Evolutionary conservation across 352 stramenopile genomes (phyloP).

Genomic region (Phytophthora citrophthora): DNA sequence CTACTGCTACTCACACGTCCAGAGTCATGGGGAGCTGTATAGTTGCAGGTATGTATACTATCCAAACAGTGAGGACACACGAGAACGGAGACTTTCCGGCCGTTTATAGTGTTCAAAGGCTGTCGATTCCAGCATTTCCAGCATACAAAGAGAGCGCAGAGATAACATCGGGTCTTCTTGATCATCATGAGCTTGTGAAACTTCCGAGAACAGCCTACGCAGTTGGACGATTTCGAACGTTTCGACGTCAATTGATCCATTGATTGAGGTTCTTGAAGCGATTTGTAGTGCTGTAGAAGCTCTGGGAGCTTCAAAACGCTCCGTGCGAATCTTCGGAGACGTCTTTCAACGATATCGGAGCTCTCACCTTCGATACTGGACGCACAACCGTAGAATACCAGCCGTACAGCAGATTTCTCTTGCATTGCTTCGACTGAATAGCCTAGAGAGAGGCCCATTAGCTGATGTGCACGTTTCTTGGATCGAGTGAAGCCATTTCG

Average conservation of each 20-base stretch:
- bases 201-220: conserved; percentile 54
- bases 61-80: conserved; percentile 54
- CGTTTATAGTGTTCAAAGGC: conserved; percentile 33
- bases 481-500: conserved; percentile 15
- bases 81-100: conserved; percentile 36
- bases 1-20: conserved; percentile 17
- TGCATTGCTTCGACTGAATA: conserved; percentile 15
- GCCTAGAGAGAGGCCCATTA: conserved; percentile 17
- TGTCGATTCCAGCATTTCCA: conserved; percentile 36
- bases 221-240: conserved; percentile 18
- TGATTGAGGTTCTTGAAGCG: conserved; percentile 6
- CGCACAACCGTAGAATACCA: conserved; percentile 24
- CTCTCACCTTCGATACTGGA: background rate
- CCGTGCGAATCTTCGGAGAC: conserved; percentile 20
- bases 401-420: conserved; percentile 15
- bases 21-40: conserved; percentile 22
- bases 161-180: conserved; percentile 41
- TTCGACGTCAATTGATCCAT: conserved; percentile 7
- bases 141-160: conserved; percentile 46
- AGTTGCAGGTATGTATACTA: conserved; percentile 54
- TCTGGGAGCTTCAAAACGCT: conserved; percentile 22
- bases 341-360: conserved; percentile 1
- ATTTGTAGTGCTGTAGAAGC: conserved; percentile 21
- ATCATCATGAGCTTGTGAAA: conserved; percentile 31
- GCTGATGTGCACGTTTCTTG: conserved; percentile 16